Base-by-base conservation (phyloP, 495 filamentous ascomycete genomes). In the Staphylotrichum tortipilum region DNA sequence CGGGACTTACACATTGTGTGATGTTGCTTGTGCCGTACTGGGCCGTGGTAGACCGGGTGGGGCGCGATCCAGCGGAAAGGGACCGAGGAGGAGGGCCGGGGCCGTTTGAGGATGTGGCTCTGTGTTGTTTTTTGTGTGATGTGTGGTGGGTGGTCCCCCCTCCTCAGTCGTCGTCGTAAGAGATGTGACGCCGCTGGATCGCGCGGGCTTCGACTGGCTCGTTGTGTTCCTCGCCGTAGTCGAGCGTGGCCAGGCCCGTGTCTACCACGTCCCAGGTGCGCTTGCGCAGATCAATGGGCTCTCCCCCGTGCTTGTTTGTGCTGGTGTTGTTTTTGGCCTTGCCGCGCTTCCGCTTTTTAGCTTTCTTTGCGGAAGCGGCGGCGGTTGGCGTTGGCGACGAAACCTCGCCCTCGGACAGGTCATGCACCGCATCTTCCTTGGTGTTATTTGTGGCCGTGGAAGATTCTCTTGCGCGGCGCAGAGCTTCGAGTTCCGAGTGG, bases 401-500 rank as follows among this genome's bases (percentile, higher is more conserved):
- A 23, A 65, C 39, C n/a, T 64, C 55, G 46, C 56, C 57, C 12
- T 66, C 64, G 8, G 56, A 56, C n/a, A 54, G 36, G 11, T 49
- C 48, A 15, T 56, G 56, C 10, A 47, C 57, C 12, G 54, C 41
- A 11, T 49, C 58, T 23, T 30, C 30, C 36, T 50, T 24, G 15
- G 28, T 29, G 31, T 47, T 38, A 42, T 62, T 67, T 35, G 36
- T 44, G 19, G 37, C 40, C n/a, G 36, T 46, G 42, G 54, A 47
- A n/a, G 56, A 49, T 8, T 61, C 55, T 37, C 61, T 50, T 26
- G 47, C 73, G 9, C 84, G 78, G 3, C 88, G 67, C 15, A 95
- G 67, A 7, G 74, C 59, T 59, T 94, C 81, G 36, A 97, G 77
- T 68, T 98, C 92, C 12, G 84, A 92, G 62, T 92, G 85, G 50